Evolutionary conservation across 73 alveolate genomes (phyloP), one percentile per base, ranked within the genome.

Genomic region (Paraurostyla sp.): DNA sequence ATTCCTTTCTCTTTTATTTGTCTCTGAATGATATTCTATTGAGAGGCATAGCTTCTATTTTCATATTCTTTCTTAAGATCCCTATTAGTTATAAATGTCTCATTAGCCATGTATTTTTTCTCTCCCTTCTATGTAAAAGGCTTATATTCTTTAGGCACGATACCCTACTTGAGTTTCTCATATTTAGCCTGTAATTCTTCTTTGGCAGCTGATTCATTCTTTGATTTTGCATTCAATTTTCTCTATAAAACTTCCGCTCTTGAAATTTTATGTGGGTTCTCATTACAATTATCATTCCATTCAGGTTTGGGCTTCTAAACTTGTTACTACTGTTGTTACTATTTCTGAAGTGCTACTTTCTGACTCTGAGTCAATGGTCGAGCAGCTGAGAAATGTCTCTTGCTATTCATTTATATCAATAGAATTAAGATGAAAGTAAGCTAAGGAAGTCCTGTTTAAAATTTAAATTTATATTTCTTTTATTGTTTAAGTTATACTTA

Each of bases 141-240:
- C 41, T 81, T 57, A 58, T 81, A 81, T 30, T 81, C 91, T 16
- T 54, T 0, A n/a, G 91, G 91, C 16, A 81, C 42, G 27, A 38
- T 81, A 51, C 91, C 91, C 32, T 58, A 23, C 42, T 81, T 81
- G 29, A 81, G 60, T 49, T 81, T 20, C 9, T 81, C 91, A 81
- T 40, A 46, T 42, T 81, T 81, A 3, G 23, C 29, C 82, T 81
- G 29, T 23, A 81, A 54, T 52, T 81, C 91, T 16, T 18, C 76
- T 57, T 59, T 81, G 3, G 91, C 91, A 11, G 91, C 91, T 20
- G 1, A 13, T 57, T 81, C 91, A 81, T 81, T 54, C 71, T 81
- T 81, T 22, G 68, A 23, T 59, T 81, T 81, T 1, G 91, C 69
- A 38, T 52, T 57, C 25, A 81, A 59, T 59, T 81, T 81, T 52